Percentiles rank a stretch among this genome's conserved stretches.
phyloP scores from a whole-genome alignment of 768 basidiomycete genomes.

The Agrocybe pediades region DNA sequence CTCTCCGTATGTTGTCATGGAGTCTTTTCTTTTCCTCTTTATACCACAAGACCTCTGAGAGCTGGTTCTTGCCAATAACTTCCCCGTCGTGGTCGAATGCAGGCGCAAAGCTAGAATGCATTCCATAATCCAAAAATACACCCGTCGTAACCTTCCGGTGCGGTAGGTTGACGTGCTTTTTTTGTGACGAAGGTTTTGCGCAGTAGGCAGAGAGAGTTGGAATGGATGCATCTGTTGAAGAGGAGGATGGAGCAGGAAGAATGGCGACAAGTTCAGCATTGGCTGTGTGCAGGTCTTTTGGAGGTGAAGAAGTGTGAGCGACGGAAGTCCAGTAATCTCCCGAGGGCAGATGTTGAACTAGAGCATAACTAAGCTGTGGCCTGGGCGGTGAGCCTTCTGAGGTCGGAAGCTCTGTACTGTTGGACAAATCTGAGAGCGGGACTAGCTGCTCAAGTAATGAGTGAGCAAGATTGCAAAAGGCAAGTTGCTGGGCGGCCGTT shows the following conservation, averaged over 20 bases:
- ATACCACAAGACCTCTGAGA: constrained; percentile 61
- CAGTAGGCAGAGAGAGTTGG: constrained; percentile 64
- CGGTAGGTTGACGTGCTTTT: constrained; percentile 39
- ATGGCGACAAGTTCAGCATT: constrained; percentile 79
- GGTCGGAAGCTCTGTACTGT: constrained; percentile 42
- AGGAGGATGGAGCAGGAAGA: constrained; percentile 60
- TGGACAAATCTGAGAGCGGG: constrained; percentile 43
- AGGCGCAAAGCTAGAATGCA: constrained; percentile 76
- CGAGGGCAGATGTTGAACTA: constrained; percentile 76
- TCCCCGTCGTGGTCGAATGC: constrained; percentile 77
- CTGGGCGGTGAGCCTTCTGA: constrained; percentile 24
- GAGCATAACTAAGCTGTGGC: constrained; percentile 62
- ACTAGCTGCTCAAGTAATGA: constrained; percentile 76
- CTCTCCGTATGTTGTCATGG: constrained; percentile 24
- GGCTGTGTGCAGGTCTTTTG: constrained; percentile 52
- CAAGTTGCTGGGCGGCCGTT: constrained; percentile 67
- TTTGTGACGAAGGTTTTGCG: constrained; percentile 39
- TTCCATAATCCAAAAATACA: constrained; percentile 78
- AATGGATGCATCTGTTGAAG: constrained; percentile 31
- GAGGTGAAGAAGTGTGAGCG: constrained; percentile 38
- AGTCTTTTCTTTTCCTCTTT: constrained; percentile 45
- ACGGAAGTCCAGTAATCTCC: constrained; percentile 79
- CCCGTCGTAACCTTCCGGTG: constrained; percentile 64
- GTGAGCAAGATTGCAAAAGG: constrained; percentile 74
- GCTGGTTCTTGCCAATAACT: constrained; percentile 60